These are phyloP conservation scores for Suhomyces sp. DNA, from an alignment of 805 yeast species.

Conservation along the genomic window DNA sequence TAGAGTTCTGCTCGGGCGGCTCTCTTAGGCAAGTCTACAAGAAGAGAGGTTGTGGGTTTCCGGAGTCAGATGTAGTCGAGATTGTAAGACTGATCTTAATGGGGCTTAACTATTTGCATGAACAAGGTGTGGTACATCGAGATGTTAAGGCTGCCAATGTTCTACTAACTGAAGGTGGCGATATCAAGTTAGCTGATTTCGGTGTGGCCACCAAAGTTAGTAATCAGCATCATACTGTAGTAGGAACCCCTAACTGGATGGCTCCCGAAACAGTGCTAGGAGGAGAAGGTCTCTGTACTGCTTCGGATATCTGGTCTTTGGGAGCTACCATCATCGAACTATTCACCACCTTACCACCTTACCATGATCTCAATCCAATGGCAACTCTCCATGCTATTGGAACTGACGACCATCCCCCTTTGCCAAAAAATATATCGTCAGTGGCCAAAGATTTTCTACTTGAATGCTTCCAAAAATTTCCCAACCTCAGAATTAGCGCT, in stretches of 20 bases:
- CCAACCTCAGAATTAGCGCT: conserved; percentile 57
- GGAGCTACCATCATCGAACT: conserved; percentile 95
- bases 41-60: conserved; percentile 47
- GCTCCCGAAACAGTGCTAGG: conserved; percentile 91
- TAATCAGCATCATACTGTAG: conserved; percentile 43
- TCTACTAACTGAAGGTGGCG: conserved; percentile 59
- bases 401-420: conserved; percentile 65
- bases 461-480: conserved; percentile 71
- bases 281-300: conserved; percentile 76
- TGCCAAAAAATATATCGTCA: conserved; percentile 52
- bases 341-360: conserved; percentile 84
- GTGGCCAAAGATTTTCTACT: conserved; percentile 54
- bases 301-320: conserved; percentile 89
- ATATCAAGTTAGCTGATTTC: conserved; percentile 87
- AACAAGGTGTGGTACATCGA: conserved; percentile 75
- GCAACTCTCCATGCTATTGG: conserved; percentile 84
- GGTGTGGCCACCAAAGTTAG: conserved; percentile 80
- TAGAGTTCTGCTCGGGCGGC: conserved; percentile 65
- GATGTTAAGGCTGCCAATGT: conserved; percentile 95
- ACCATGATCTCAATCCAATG: conserved; percentile 70
- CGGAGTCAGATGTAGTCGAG: conserved; percentile 50
- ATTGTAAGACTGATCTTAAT: conserved; percentile 54
- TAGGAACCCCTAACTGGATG: conserved; percentile 98
- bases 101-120: conserved; percentile 64
- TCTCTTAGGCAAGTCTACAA: conserved; percentile 56